Percentiles rank a stretch among this genome's conserved stretches.
These are phyloP conservation scores for Pichia insulana DNA, from an alignment of 805 yeast genomes.

Conservation along the genomic window DNA sequence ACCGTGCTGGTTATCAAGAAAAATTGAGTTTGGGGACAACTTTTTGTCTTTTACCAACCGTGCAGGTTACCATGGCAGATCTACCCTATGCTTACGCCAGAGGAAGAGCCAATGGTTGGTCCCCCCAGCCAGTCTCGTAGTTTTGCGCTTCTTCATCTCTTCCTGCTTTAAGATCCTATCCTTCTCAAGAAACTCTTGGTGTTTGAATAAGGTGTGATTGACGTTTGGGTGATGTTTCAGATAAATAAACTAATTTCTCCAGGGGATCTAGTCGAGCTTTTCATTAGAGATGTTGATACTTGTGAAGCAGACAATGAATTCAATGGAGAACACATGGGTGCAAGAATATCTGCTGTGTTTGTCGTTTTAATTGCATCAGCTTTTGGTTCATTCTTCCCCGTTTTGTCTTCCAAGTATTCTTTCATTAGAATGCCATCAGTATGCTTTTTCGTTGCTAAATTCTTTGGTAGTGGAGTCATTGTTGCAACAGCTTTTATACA, in stretches of 20 bases:
- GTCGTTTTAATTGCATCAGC: slow-evolving; percentile 51
- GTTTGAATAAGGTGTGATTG: background rate
- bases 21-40: no score
- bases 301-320: slow-evolving; percentile 17
- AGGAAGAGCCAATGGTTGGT: no score
- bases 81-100: no score
- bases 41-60: no score
- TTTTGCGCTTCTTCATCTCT: no score
- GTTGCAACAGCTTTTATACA: slow-evolving; percentile 77
- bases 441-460: slow-evolving; percentile 62
- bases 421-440: slow-evolving; percentile 49
- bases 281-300: slow-evolving; percentile 10
- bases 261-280: slow-evolving; percentile 2
- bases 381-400: slow-evolving; percentile 54
- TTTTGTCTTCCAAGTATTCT: slow-evolving; percentile 51
- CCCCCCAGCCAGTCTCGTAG: no score
- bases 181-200: background rate
- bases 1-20: slow-evolving; percentile 1
- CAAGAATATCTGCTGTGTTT: slow-evolving; percentile 53
- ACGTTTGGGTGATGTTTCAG: background rate
- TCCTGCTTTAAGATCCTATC: no score
- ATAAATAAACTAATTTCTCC: background rate
- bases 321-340: slow-evolving; percentile 28
- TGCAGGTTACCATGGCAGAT: no score
- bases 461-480: slow-evolving; percentile 79